Evolutionary conservation across 768 basidiomycete species (phyloP), one percentile per base, ranked within the genome.

Genomic region (Ramaria rubella): DNA sequence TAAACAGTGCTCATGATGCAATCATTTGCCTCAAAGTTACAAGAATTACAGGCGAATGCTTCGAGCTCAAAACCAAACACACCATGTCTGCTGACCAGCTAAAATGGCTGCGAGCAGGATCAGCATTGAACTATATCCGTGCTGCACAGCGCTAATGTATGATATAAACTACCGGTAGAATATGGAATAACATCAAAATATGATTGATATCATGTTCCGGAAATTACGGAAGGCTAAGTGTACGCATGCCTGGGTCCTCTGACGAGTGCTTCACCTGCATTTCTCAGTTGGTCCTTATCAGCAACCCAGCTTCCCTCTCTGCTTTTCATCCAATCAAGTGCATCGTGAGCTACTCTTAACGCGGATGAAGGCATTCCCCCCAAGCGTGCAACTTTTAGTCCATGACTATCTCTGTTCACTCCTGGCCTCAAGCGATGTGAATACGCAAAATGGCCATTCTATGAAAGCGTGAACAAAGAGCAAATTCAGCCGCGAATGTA

Each of bases 41-140:
- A 42, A 87, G 80, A 67, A 69, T 73, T 24, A 71, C 71, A 59
- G 91, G 89, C 6, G 76, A 81, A 40, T 64, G 69, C 19, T 83
- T 91, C 60, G 79, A 85, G 63, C 77, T 97, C 60, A 69, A 73
- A 40, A 87, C 88, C 3, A 85, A 77, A 65, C 95, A 98, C 69
- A 95, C 94, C 3, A 85, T 98, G 85, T 91, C 89, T 17, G 70
- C 68, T 24, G 94, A 96, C 68, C 94, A 96, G 72, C 70, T 95
- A 44, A 86, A 87, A 59, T 98, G 95, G 95, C 73, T 99, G 56
- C 74, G 76, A 52, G 85, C 87, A 23, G 95, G 95, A 3, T 90
- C 87, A 30, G 95, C 94, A 1, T 68, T 99, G 62, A 99, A 98
- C 69, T 72, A 85, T 70, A 97, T 97, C 60, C 83, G 87, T 44